Conservation (phyloP, 1,284 basidiomycete species). For the Fistulinella cinereoalba region DNA sequence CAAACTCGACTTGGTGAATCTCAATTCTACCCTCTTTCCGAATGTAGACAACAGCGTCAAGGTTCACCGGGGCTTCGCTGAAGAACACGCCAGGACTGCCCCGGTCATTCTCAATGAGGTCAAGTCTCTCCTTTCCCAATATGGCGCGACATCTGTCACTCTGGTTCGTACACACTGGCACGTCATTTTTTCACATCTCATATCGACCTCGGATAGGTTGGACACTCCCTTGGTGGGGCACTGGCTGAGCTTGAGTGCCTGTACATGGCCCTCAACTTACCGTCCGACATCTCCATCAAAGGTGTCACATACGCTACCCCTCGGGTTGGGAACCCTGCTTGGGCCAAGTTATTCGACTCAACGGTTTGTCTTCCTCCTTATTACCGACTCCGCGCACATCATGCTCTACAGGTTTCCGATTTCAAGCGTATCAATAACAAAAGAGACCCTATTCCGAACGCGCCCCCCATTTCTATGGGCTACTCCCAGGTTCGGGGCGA, state of each 20-base stretch:
- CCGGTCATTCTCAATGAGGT: slow-evolving; percentile 39
- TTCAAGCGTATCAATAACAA: slow-evolving; percentile 49
- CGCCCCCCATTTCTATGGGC: slow-evolving; percentile 44
- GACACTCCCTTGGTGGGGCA: slow-evolving; percentile 60
- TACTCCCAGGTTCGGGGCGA: slow-evolving; percentile 44
- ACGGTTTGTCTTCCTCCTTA: slow-evolving; percentile 31
- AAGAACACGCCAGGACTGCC: slow-evolving; percentile 38
- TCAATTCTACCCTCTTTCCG: slow-evolving; percentile 37
- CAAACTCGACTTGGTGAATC: slow-evolving; percentile 22
- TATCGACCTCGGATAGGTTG: slow-evolving; percentile 36
- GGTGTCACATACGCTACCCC: slow-evolving; percentile 51
- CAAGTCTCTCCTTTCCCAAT: slow-evolving; percentile 33
- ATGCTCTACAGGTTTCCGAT: slow-evolving; percentile 35
- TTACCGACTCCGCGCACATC: neutral
- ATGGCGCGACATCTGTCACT: slow-evolving; percentile 38
- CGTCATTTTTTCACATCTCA: neutral
- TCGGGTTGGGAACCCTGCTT: slow-evolving; percentile 37
- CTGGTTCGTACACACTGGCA: slow-evolving; percentile 33
- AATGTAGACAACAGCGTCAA: slow-evolving; percentile 26
- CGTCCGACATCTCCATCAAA: slow-evolving; percentile 39
- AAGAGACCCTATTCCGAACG: slow-evolving; percentile 45
- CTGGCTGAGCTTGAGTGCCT: slow-evolving; percentile 51
- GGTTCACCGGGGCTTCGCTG: slow-evolving; percentile 37
- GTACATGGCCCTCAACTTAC: slow-evolving; percentile 47
- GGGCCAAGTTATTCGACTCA: slow-evolving; percentile 31